Base-by-base conservation (phyloP, 2,329 filamentous ascomycete genomes). In the Paraphaeosphaeria minitans region DNA sequence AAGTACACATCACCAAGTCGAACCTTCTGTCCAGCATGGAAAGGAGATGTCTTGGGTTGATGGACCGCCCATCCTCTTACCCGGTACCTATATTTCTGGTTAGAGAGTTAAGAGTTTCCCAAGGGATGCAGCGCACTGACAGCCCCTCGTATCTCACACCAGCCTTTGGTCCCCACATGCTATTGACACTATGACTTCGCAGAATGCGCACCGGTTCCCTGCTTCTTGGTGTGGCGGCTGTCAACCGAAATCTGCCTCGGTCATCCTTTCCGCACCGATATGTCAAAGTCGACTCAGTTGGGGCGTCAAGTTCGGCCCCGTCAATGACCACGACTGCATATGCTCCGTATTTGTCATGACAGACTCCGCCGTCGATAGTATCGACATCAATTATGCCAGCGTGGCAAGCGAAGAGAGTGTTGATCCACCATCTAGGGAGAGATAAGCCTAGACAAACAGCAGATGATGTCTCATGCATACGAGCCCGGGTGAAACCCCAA, bases 381-480 rank as follows among this genome's bases (percentile, higher is more conserved):
- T 72, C 71, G 31, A 74, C 69, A 56, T 82, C 79, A 57, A 83
- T 81, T 48, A 83, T 82, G 43, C 81, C 81, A 48, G 76, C 80
- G 33, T 78, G 75, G 45, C 78, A 77, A 7, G 81, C 81, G 58
- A 82, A 82, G 14, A 82, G 66, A 24, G 78, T 63, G 52, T 77
- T 80, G 61, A 83, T 80, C 81, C 81, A 83, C 81, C 81, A 83
- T 29, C 80, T 82, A 21, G 22, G 37, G 9, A n/a, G n/a, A 19
- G 1, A 50, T 67, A n/a, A 67, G 59, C 24, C 39, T 37, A n/a
- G 8, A 31, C 16, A 2, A 16, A 13, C 14, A 13, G 19, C 39
- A 21, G 1, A 8, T 4, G 41, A 9, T 6, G 35, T 2, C 4
- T 1, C 21, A 39, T 1, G 75, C 79, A 68, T 60, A 83, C 80